Base-by-base conservation (phyloP, 805 yeast genomes). In the Cephaloascus albidus region DNA sequence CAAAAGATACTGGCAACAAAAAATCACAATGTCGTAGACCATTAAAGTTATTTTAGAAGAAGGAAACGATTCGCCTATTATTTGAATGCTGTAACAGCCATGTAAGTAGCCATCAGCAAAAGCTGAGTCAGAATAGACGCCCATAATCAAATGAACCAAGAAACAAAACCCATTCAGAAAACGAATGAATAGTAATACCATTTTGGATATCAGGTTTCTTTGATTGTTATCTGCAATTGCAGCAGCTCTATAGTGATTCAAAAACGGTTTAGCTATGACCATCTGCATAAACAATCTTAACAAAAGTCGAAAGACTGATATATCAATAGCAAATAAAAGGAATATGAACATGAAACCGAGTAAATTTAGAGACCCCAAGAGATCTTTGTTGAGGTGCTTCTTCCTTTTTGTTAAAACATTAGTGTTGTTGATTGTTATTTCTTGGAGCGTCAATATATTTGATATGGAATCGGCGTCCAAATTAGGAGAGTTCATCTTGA, bases 51-150 rank as follows among this genome's bases (percentile, higher is more conserved):
- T 10, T 16, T n/a, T 18, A 12, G 36, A 34, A 6, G 17, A 14
- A 16, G 20, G 27, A 12, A 34, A 8, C 23, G 10, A 12, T 18
- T 34, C 36, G 8, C 36, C 36, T 18, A 34, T 18, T 6, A 34
- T 16, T 16, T 34, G 36, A 16, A 34, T 34, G 16, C 15, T 18
- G 36, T 14, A 18, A 14, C 36, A 31, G 36, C 36, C 36, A 34
- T 34, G 27, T 8, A 34, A 14, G 17, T 34, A 34, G 23, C 16
- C 23, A 14, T 34, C 36, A 16, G 8, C 15, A 14, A 20, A 20
- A 12, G 14, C 8, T 8, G 15, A 12, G n/a, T 14, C 8, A 34
- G 8, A 5, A 16, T 18, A 20, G 15, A 20, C 36, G 16, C 20
- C 27, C 6, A 34, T 8, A 6, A 18, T 6, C 8, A 34, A 20